Evolutionary conservation across 2,329 filamentous ascomycete species (phyloP), one percentile per base, ranked within the genome.

Genomic region (Zasmidium cellare): DNA sequence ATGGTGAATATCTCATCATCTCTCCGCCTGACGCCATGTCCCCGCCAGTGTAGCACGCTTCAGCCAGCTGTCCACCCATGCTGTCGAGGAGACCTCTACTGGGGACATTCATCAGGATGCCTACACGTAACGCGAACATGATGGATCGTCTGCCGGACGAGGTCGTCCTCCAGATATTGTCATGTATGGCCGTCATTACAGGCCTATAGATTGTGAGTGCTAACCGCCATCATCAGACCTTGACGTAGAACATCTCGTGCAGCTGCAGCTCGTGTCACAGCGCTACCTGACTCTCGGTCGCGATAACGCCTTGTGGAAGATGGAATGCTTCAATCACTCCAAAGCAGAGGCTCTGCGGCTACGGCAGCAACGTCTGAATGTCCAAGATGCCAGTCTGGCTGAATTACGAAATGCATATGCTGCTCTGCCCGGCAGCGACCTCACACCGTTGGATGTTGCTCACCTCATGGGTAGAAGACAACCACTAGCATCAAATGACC

Each of bases 301-400:
- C 56, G 91, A 96, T 70, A 84, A 89, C 66, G 82, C 80, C 41
- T 78, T 93, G 35, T 97, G 92, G 92, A 88, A 88, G 61, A 76
- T 81, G 2, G 81, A 87, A 69, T 92, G 89, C 72, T 91, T 94
- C 71, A 80, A 87, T 35, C 79, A 86, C 57, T 93, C 90, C 16
- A 72, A 80, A 31, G 87, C 87, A 71, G 83, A 88, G 67, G 81
- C 84, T 28, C 76, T 79, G n/a, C 81, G 90, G 22, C 81, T 80
- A 57, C 80, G 83, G 16, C 79, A 81, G 52, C 60, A 69, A 14
- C 70, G 73, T 2, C 67, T 77, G 9, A 65, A 66, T 60, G 47
- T 64, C 58, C 65, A 68, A 71, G 80, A 77, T 25, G 75, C 77
- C 0, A 73, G 79, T 20, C 68, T 82, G 9, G 69, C 73, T 19